Base-by-base conservation (phyloP, 2,329 filamentous ascomycete genomes). In the Hypoxylon sp. region DNA sequence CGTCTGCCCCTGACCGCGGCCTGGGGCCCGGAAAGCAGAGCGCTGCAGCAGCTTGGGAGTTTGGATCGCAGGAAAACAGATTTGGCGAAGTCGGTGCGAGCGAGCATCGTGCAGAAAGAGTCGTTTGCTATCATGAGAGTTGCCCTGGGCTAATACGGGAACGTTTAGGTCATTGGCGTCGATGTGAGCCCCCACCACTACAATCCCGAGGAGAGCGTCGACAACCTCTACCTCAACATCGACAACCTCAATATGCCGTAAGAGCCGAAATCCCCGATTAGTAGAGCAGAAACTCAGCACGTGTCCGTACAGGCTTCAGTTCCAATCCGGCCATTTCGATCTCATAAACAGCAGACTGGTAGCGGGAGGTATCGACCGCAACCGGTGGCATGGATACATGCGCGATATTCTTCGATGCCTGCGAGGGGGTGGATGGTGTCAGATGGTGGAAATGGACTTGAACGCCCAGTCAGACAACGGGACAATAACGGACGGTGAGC, bases 401-500 rank as follows among this genome's bases (percentile, higher is more conserved):
- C 79, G 81, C 65, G 93, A 97, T 66, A 89, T 96, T 58, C 83
- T 85, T 63, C 81, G 85, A 18, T 82, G 92, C 8, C 77, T 93
- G 61, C 88, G 85, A 47, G 88, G 87, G 4, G 89, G 88, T 2
- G 92, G 93, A 1, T 97, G 92, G 91, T 83, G 90, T 57, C 92
- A 97, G 70, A 88, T 96, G 82, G 84, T 91, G n/a, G 93, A 97
- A 70, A 84, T 93, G 67, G 92, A 96, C 69, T 88, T 88, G 73
- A 91, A 92, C 63, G 87, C 91, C 21, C 93, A 96, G 72, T 96
- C 91, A 0, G 87, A 94, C 66, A 96, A 91, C 67, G 92, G 92
- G 4, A 86, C 85, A n/a, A 77, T 95, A 66, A 87, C 85, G 9
- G 81, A 87, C 47, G 80, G 85, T 82, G 69, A 73, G 80, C 66